Evolutionary conservation across 1,284 basidiomycete species (phyloP).

Genomic region (Fomitopsis betulina): DNA sequence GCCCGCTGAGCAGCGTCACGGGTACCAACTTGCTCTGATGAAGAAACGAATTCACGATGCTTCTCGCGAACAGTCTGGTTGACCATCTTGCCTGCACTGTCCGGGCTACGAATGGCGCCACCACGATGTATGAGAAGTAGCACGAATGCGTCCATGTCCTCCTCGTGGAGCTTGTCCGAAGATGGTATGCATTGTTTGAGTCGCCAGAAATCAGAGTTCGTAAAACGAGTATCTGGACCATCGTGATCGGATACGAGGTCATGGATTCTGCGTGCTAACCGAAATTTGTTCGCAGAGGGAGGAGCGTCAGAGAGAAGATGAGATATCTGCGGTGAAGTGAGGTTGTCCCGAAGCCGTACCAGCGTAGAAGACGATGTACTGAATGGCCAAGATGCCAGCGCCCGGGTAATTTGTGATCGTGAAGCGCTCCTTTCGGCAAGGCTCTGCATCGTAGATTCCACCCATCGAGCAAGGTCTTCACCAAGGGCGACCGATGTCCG

Average conservation of each 20-base stretch:
- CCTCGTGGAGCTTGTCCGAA: constrained; percentile 44
- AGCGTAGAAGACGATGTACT: constrained; percentile 43
- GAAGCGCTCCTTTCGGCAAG: constrained; percentile 38
- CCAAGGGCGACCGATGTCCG: constrained; percentile 33
- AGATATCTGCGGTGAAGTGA: constrained; percentile 44
- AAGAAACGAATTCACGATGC: constrained; percentile 24
- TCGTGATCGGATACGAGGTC: constrained; percentile 37
- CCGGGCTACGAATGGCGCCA: constrained; percentile 48
- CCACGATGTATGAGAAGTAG: constrained; percentile 57
- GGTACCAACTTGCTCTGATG: background rate
- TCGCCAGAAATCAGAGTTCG: constrained; percentile 72
- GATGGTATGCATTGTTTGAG: constrained; percentile 71
- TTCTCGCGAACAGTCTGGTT: constrained; percentile 35
- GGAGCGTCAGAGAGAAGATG: constrained; percentile 48
- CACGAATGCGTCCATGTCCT: constrained; percentile 74
- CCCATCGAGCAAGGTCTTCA: constrained; percentile 52
- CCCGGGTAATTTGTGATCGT: constrained; percentile 43
- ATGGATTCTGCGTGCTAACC: constrained; percentile 59
- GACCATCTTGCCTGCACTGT: constrained; percentile 27
- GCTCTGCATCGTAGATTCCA: constrained; percentile 46
- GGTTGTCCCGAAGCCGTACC: constrained; percentile 36
- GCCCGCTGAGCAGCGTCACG: constrained; percentile 36
- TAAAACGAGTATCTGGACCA: constrained; percentile 43
- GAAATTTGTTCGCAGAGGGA: constrained; percentile 68
- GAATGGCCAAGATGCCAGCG: constrained; percentile 71